Percentiles rank a stretch among this genome's conserved stretches.
Evolutionary conservation across 2,329 filamentous ascomycete species (phyloP).

Genomic region (Ascochyta koolunga): DNA sequence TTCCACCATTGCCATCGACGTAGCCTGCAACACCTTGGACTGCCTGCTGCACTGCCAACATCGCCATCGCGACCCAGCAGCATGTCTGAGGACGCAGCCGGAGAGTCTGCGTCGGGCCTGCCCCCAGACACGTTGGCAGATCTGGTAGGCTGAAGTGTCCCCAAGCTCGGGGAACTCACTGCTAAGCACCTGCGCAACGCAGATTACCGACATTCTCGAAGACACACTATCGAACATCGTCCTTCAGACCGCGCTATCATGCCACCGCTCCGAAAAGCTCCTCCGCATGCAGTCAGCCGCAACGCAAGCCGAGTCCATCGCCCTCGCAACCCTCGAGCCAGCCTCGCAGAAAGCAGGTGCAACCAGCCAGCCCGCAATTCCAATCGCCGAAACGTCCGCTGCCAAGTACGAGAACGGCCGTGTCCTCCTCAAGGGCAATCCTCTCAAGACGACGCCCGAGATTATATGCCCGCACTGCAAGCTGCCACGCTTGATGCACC

Average conservation of each 20-base stretch:
- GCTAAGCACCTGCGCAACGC: constrained; percentile 26
- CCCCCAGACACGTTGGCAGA: constrained; percentile 37
- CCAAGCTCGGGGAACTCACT: constrained; percentile 23
- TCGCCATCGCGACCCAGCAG: constrained; percentile 28
- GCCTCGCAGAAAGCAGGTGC: constrained; percentile 39
- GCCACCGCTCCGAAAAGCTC: constrained; percentile 79
- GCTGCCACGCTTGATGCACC: constrained; percentile 74
- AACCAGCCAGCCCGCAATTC: constrained; percentile 59
- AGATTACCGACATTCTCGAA: constrained; percentile 64
- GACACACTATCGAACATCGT: constrained; percentile 78
- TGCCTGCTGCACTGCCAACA: constrained; percentile 19
- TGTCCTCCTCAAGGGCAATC: constrained; percentile 73
- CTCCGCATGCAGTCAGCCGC: constrained; percentile 69
- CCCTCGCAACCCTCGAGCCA: constrained; percentile 44
- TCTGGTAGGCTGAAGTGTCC: constrained; percentile 34
- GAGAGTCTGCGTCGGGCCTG: constrained; percentile 33
- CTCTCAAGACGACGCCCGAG: constrained; percentile 71
- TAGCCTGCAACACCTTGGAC: constrained; percentile 13
- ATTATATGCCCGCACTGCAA: constrained; percentile 77
- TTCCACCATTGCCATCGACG: constrained; percentile 16
- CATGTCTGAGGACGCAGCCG: constrained; percentile 47
- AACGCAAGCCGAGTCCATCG: constrained; percentile 50
- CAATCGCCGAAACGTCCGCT: constrained; percentile 65
- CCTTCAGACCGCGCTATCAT: constrained; percentile 74
- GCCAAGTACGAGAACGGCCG: constrained; percentile 73